Base-by-base conservation (phyloP, 108 stramenopile genomes). In the Cyclotella baltica region DNA sequence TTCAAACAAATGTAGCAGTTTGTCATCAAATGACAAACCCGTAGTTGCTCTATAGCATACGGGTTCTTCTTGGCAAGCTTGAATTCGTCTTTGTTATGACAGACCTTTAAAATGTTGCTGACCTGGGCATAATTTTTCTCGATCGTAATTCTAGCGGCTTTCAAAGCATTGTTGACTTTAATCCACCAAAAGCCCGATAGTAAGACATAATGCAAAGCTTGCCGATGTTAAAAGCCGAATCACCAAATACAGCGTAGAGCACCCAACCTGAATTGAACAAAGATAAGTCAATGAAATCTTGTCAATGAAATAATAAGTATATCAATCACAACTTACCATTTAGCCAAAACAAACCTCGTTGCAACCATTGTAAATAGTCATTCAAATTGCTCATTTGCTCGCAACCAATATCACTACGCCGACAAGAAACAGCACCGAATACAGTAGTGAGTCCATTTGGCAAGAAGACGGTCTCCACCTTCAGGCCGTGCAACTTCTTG, bases 41-140 rank as follows among this genome's bases (percentile, higher is more conserved):
- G 62, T 27, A 65, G 30, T 33, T 75, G 73, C 29, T 75, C 73
- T 5, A 75, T 10, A 38, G 62, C 63, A 62, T 65, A 64, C 19
- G 73, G 73, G 30, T 75, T 65, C 34, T 31, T 36, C 51, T 36
- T 64, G 5, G 35, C 66, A 6, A 75, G 28, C 29, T 30, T 51
- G 8, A 18, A 23, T 3, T 65, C 16, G 2, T 75, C 25, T 19
- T 13, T 22, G 4, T 11, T n/a, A 50, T 36, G 19, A 40, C 73
- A 75, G 28, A 64, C 51, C 11, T 30, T 8, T 27, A 64, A 75
- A 19, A 53, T 16, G 30, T 57, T 55, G 30, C 62, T 50, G 2
- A 50, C 20, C n/a, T 37, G 52, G 4, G 23, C 62, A 56, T 65
- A 75, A 35, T 37, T 50, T 3, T 56, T 36, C 33, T 75, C 73